These are phyloP conservation scores for Phytophthora hibernalis DNA, from an alignment of 352 stramenopile species.

Conservation along the genomic window DNA sequence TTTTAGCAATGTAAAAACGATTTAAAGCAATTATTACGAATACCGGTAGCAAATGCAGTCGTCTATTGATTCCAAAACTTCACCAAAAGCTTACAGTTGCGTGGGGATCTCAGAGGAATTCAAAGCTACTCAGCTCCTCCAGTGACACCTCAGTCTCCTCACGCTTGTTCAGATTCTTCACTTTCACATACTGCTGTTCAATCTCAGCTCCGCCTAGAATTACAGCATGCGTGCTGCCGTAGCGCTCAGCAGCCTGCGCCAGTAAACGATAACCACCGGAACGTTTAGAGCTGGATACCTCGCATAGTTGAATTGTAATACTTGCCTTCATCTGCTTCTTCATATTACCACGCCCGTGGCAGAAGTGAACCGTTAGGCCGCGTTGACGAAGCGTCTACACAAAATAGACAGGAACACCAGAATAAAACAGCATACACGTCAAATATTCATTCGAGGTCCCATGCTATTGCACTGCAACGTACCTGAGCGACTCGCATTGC, in stretches of 20 bases:
- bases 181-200: conserved; percentile 60
- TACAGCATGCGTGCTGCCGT: conserved; percentile 70
- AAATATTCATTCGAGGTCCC: not conserved
- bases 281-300: not conserved
- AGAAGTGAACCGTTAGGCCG: conserved; percentile 83
- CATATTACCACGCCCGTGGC: conserved; percentile 76
- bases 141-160: conserved; percentile 59
- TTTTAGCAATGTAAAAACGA: not conserved
- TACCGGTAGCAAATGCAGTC: too few species aligned
- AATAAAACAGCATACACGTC: not conserved
- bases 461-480: not conserved
- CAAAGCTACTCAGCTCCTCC: conserved; percentile 33
- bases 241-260: conserved; percentile 69
- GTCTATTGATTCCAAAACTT: not conserved
- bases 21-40: too few species aligned
- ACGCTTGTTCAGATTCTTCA: conserved; percentile 80
- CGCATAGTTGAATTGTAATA: not conserved
- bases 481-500: conserved; percentile 73
- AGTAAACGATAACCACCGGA: conserved; percentile 2
- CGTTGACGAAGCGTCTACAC: conserved; percentile 58
- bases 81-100: not conserved
- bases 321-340: conserved; percentile 91
- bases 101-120: conserved; percentile 47
- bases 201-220: conserved; percentile 82
- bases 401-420: conserved; percentile 1